Percentiles rank a stretch among this genome's conserved stretches.
phyloP scores from a whole-genome alignment of 768 basidiomycete species.

The Russula ochroleuca region DNA sequence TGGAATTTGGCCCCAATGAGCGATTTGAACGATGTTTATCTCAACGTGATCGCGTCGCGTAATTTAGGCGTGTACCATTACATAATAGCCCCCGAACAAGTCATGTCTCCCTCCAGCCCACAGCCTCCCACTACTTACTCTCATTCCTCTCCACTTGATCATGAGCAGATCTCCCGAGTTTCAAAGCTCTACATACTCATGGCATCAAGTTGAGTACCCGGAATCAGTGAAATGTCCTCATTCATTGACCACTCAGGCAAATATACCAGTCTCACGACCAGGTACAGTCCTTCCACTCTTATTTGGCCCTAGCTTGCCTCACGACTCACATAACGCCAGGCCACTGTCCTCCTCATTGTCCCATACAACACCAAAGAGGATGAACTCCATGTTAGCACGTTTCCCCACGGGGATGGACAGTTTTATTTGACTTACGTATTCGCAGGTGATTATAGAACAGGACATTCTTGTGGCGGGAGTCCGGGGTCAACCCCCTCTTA shows the following conservation, averaged over 20 bases:
- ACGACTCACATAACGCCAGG: constrained; percentile 41
- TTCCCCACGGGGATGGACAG: background rate
- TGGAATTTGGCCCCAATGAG: too few species aligned
- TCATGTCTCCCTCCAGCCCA: constrained; percentile 1
- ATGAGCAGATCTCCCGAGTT: constrained; percentile 19
- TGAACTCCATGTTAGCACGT: constrained; percentile 49
- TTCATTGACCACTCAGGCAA: constrained; percentile 12
- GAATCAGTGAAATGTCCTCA: background rate
- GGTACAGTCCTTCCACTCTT: constrained; percentile 39
- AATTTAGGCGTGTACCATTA: constrained; percentile 3
- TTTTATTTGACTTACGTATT: constrained; percentile 6
- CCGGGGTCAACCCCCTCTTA: constrained; percentile 59
- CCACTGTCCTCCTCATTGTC: constrained; percentile 70
- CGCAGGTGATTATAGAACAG: constrained; percentile 69
- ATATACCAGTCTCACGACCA: constrained; percentile 75
- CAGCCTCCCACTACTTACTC: background rate
- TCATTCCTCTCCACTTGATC: background rate
- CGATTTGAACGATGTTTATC: background rate
- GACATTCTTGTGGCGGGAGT: constrained; percentile 71
- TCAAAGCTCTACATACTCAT: constrained; percentile 55
- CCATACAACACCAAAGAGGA: constrained; percentile 68
- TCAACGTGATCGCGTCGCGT: background rate
- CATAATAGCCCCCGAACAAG: constrained; percentile 11
- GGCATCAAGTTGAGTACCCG: constrained; percentile 68
- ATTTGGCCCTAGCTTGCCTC: constrained; percentile 23